phyloP scores from a whole-genome alignment of 306 rosid genomes.

The Quercus aquifolioides region DNA sequence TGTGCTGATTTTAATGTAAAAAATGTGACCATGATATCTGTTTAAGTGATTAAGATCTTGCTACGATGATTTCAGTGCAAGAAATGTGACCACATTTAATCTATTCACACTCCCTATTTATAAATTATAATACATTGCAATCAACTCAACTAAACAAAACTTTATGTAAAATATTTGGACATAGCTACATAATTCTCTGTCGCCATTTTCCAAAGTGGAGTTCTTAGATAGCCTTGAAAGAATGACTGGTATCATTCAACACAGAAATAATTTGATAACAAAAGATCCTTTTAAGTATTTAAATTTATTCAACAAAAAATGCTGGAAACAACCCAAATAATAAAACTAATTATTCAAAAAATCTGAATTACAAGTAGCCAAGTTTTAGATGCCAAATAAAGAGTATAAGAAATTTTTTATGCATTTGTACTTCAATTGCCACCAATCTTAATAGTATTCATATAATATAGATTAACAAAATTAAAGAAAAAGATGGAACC shows the following conservation, averaged over 20 bases:
- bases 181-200: neutral
- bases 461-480: constrained; percentile 8
- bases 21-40: neutral
- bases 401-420: neutral
- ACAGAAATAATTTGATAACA: neutral
- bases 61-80: too few species aligned
- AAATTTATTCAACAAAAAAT: neutral
- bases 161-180: neutral
- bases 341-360: neutral
- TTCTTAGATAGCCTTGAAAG: neutral
- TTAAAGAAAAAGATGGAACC: constrained; percentile 41
- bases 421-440: neutral
- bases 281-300: neutral
- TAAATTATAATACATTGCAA: neutral
- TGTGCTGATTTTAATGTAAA: neutral
- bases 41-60: too few species aligned
- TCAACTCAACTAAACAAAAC: neutral
- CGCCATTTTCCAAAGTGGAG: neutral
- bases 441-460: constrained; percentile 4
- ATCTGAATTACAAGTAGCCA: neutral
- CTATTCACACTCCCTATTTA: too few species aligned
- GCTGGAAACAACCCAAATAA: neutral
- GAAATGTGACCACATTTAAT: too few species aligned
- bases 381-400: neutral
- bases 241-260: neutral